Evolutionary conservation across 139 green algal genomes (phyloP), one percentile per base, ranked within the genome.

Genomic region (Micractinium sp.): DNA sequence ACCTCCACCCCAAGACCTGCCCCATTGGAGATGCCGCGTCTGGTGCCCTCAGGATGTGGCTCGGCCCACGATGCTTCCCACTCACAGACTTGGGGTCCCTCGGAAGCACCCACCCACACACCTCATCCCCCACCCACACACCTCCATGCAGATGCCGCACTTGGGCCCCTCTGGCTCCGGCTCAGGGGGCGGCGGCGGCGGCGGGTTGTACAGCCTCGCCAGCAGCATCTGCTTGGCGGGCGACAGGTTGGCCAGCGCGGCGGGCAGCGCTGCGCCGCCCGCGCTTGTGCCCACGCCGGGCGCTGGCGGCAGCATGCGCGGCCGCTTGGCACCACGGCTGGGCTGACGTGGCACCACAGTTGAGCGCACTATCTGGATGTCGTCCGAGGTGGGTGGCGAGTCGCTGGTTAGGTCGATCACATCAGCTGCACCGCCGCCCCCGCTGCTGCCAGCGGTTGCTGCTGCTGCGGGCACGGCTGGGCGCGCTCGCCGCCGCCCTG

Each of bases 121-220:
- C 20, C 2, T 0, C 20, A 66, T 0, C 20, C 47, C 41, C 12
- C 41, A 60, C 19, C 13, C 29, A 13, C 82, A 0, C 60, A 89
- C 86, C 86, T 94, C 93, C 81, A 94, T 47, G 87, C 93, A 95
- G n/a, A 95, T 91, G 36, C 88, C 89, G 77, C 93, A 95, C 77
- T 92, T 89, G 63, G 86, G 83, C 1, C 82, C 91, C 27, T 87
- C 85, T 4, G 53, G 69, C 75, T 76, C 38, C 22, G 87, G 82
- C 33, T 88, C 85, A 23, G 90, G 63, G 12, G 81, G 82, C 39
- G 82, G 82, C 29, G 61, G 87, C 80, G 74, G 75, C 87, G 35
- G 77, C 63, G 36, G 80, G 38, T 79, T 73, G 18, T 61, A n/a
- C 29, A 73, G 25, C 63, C 41, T 19, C 27, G 71, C 38, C 69